Base-by-base conservation (phyloP, 495 filamentous ascomycete genomes). In the Talaromyces stipitatus region DNA sequence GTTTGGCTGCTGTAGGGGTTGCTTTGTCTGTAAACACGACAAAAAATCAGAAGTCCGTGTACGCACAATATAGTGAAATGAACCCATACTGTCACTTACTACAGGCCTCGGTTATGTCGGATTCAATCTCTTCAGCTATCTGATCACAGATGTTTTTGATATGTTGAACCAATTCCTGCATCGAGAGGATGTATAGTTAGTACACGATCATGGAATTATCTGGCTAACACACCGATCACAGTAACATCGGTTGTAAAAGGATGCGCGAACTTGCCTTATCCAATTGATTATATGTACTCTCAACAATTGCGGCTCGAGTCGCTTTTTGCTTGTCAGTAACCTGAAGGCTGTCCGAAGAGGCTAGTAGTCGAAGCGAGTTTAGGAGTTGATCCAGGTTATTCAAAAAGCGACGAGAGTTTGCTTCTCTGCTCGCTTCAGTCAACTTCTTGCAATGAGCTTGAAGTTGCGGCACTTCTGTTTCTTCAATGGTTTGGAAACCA, bases 401-500 rank as follows among this genome's bases (percentile, higher is more conserved):
- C 27, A 85, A 68, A 58, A 83, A 83, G 1, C 61, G 59, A 5
- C 65, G 66, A 28, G 73, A 75, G 45, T 64, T 71, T 7, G 68
- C 64, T 14, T 67, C 61, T 50, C 80, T 66, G 11, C 76, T 76
- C 16, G 65, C 65, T 58, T 80, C 72, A 1, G 81, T 83, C 10
- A 83, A 66, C 27, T 71, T 72, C 45, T 72, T 71, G 54, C 82
- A 85, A 60, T 87, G 83, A 3, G 58, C 62, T 63, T 82, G 78
- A 4, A 88, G 65, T 38, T 70, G 70, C 0, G 82, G 83, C 22
- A 88, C 80, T 63, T 80, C 76, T 0, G 76, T 81, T 47, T 82
- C 71, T n/a, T 79, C 73, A 10, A 73, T 26, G 7, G 65, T 61
- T 4, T 59, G 63, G 53, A 82, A 83, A 1, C 79, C 77, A 11